A percentile compares a stretch with the other conserved stretches of the same genome.
Conservation (phyloP, 2,329 filamentous ascomycete species). For the Xylariaceae sp. region DNA sequence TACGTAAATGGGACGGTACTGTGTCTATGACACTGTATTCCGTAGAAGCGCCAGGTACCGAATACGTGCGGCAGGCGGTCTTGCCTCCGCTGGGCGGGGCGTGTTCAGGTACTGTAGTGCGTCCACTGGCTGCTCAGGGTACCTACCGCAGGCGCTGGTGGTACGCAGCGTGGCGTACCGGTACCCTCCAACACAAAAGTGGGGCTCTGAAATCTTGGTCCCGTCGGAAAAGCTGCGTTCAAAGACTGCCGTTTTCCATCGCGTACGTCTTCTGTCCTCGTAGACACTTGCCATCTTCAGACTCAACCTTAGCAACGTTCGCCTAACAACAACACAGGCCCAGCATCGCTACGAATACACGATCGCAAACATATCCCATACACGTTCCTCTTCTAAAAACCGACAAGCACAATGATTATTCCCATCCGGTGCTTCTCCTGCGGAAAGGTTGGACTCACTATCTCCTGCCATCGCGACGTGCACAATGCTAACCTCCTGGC, state of each 20-base stretch:
- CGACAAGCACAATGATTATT: conserved; percentile 78
- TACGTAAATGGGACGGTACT: no score
- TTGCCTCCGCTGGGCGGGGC: no score
- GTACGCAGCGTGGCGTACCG: no score
- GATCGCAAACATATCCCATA: neutral
- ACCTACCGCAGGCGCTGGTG: no score
- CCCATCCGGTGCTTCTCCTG: conserved; percentile 98
- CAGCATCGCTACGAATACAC: neutral
- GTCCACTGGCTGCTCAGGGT: no score
- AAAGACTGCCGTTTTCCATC: conserved; percentile 3
- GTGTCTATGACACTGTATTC: no score
- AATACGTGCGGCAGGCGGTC: no score
- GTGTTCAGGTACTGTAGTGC: no score
- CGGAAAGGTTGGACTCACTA: conserved; percentile 70
- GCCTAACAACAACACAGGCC: neutral
- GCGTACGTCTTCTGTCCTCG: neutral
- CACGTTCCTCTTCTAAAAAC: conserved; percentile 13
- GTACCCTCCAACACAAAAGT: conserved; percentile 1
- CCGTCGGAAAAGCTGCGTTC: conserved; percentile 13
- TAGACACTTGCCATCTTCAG: conserved; percentile 3
- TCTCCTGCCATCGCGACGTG: conserved; percentile 1
- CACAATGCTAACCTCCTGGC: conserved; percentile 16
- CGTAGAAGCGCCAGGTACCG: no score
- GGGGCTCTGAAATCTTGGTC: conserved; percentile 12
- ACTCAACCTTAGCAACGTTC: neutral